phyloP scores from a whole-genome alignment of 106 monocot genomes.

The Acorus calamus region DNA sequence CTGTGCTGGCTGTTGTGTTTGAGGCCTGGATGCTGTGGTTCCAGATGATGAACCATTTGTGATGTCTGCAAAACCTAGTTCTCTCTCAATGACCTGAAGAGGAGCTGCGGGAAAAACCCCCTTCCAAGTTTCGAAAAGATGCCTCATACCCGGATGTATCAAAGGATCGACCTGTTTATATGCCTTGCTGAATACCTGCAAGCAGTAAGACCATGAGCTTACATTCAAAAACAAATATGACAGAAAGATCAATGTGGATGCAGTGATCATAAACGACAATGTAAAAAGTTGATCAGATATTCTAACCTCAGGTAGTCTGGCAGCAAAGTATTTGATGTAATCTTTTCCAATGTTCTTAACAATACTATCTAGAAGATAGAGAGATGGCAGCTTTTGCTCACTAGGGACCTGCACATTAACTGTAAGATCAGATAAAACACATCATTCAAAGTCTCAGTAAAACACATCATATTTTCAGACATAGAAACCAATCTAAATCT shows the following conservation, averaged over 20 bases:
- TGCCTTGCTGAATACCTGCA: slow-evolving; percentile 94
- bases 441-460: not conserved
- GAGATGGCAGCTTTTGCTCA: slow-evolving; percentile 91
- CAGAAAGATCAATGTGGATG: not conserved
- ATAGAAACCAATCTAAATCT: too few species aligned
- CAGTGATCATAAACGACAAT: slow-evolving; percentile 1
- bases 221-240: not conserved
- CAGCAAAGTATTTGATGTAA: slow-evolving; percentile 84
- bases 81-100: slow-evolving; percentile 85
- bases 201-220: not conserved
- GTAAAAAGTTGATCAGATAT: not conserved
- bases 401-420: slow-evolving; percentile 56
- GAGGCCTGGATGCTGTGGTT: slow-evolving; percentile 28
- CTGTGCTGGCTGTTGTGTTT: slow-evolving; percentile 44
- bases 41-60: slow-evolving; percentile 68
- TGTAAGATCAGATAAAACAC: slow-evolving; percentile 5
- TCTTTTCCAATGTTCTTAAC: slow-evolving; percentile 98
- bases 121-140: slow-evolving; percentile 99
- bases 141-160: slow-evolving; percentile 82
- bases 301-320: slow-evolving; percentile 76
- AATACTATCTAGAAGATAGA: slow-evolving; percentile 97
- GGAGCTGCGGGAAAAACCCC: slow-evolving; percentile 66
- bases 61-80: slow-evolving; percentile 51
- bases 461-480: not conserved
- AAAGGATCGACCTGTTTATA: slow-evolving; percentile 90